These are phyloP conservation scores for Dipteronia sinensis DNA, from an alignment of 345 rosid genomes.

Conservation along the genomic window DNA sequence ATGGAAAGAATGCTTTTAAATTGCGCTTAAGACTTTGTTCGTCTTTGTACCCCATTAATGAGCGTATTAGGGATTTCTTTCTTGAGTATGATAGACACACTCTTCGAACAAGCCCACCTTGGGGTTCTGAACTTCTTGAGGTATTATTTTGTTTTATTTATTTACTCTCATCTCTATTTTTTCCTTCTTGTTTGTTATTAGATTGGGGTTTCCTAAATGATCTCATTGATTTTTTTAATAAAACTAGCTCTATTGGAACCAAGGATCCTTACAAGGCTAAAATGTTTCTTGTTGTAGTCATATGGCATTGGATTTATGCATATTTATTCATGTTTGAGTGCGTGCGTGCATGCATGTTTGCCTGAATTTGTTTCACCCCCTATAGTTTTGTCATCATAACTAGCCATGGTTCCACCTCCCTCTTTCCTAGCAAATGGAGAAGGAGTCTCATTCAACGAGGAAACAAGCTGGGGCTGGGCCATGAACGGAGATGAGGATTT, in stretches of 20 bases:
- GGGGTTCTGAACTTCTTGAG: slow-evolving; percentile 99
- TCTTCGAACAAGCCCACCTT: slow-evolving; percentile 90
- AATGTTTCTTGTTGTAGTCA: not conserved
- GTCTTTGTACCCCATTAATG: slow-evolving; percentile 86
- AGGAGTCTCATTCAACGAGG: not conserved
- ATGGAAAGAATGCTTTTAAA: slow-evolving; percentile 84
- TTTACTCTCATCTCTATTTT: slow-evolving; percentile 1
- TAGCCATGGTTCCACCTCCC: not conserved
- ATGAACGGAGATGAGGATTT: not conserved
- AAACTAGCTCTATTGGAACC: not conserved
- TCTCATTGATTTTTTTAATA: slow-evolving; percentile 10
- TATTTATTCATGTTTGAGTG: not conserved
- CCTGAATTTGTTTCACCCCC: not conserved
- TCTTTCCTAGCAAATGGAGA: not conserved
- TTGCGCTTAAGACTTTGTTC: slow-evolving; percentile 92
- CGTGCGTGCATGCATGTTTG: not conserved
- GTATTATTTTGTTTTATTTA: slow-evolving; percentile 40
- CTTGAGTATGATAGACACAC: slow-evolving; percentile 98
- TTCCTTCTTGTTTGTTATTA: not conserved
- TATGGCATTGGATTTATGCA: not conserved
- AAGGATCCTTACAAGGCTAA: not conserved
- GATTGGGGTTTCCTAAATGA: not conserved
- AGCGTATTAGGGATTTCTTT: slow-evolving; percentile 95
- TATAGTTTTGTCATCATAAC: not conserved
- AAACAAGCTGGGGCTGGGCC: not conserved